Conservation (phyloP, 768 basidiomycete species). For the Phlebiopsis flavidoalba region DNA sequence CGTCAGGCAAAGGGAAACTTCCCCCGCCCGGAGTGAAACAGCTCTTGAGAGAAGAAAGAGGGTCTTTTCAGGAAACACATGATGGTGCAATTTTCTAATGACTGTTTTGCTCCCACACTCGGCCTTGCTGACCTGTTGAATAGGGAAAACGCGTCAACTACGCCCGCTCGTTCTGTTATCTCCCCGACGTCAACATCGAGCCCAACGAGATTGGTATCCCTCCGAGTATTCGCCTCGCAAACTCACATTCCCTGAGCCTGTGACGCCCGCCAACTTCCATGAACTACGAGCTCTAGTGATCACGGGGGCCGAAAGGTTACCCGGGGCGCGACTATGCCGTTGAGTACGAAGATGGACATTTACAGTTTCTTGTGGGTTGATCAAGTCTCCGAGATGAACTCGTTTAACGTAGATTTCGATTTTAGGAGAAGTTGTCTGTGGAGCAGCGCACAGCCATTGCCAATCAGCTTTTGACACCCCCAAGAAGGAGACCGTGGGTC, state of each 20-base stretch:
- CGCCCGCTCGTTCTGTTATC: conserved; percentile 98
- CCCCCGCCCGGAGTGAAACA: conserved; percentile 96
- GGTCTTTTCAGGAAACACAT: conserved; percentile 97
- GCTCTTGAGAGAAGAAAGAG: conserved; percentile 96
- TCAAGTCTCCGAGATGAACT: background rate
- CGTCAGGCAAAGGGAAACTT: conserved; percentile 80
- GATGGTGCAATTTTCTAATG: conserved; percentile 67
- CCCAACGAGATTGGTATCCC: conserved; percentile 98
- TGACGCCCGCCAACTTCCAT: conserved; percentile 86
- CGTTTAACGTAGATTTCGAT: background rate
- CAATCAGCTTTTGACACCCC: conserved; percentile 89
- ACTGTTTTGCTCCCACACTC: background rate
- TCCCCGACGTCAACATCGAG: conserved; percentile 98
- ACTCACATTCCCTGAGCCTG: conserved; percentile 95
- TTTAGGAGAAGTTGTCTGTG: conserved; percentile 74
- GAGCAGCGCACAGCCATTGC: conserved; percentile 95
- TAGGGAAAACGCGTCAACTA: conserved; percentile 99
- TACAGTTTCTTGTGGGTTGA: conserved; percentile 68
- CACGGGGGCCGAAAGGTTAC: conserved; percentile 78
- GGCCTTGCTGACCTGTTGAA: background rate
- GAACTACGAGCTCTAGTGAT: conserved; percentile 88
- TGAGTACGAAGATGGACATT: conserved; percentile 90
- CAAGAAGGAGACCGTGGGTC: conserved; percentile 61
- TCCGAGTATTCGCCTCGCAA: conserved; percentile 95
- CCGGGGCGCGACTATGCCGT: conserved; percentile 95